Evolutionary conservation across 129 eudicot genomes (phyloP).

Genomic region (Logfia minima): DNA sequence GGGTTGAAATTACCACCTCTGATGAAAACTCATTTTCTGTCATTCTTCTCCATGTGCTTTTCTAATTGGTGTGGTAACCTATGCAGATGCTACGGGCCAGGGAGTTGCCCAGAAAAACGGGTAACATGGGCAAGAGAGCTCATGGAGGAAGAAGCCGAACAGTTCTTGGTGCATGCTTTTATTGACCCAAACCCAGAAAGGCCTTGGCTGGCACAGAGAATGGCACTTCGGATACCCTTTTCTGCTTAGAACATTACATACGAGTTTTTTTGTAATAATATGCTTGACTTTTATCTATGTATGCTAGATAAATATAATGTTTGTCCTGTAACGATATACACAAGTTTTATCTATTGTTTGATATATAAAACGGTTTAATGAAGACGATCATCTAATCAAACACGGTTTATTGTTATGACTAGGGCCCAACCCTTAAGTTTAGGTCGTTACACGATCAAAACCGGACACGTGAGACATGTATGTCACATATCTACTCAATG

Average conservation of each 20-base stretch:
- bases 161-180: slow-evolving; percentile 67
- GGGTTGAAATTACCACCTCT: not conserved
- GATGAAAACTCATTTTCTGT: not conserved
- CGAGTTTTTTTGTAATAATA: slow-evolving; percentile 1
- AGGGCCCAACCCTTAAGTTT: not conserved
- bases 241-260: slow-evolving; percentile 46
- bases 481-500: not conserved
- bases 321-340: not conserved
- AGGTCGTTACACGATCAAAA: not conserved
- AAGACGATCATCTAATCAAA: not conserved
- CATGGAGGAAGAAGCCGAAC: slow-evolving; percentile 74
- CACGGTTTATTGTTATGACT: not conserved
- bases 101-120: slow-evolving; percentile 64
- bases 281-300: not conserved
- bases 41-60: not conserved
- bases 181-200: slow-evolving; percentile 74
- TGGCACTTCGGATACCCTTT: slow-evolving; percentile 77
- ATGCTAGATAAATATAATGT: not conserved
- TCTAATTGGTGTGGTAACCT: not conserved
- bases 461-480: not conserved
- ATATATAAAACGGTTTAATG: not conserved
- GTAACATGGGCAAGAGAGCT: slow-evolving; percentile 93
- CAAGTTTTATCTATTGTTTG: not conserved
- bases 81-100: slow-evolving; percentile 84
- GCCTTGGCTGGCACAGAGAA: slow-evolving; percentile 77